Evolutionary conservation across 2,329 filamentous ascomycete genomes (phyloP), one percentile per base, ranked within the genome.

Genomic region (Epichloe scottii): DNA sequence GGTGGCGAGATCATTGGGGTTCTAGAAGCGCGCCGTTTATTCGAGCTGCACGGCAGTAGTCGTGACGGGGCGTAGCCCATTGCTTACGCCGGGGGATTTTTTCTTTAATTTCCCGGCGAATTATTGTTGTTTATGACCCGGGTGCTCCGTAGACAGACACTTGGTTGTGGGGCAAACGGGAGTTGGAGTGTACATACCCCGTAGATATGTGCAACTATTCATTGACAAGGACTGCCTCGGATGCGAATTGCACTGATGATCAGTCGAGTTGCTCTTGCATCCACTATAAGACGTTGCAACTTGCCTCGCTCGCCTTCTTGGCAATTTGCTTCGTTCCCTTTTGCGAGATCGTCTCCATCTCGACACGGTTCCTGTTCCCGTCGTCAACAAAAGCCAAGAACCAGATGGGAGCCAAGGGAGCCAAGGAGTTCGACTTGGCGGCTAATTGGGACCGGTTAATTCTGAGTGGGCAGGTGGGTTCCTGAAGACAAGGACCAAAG

Each of bases 1-100:
- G 59, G 53, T 17, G 64, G 60, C 5, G 54, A 56, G 42, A 59
- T 65, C 19, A 50, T 57, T 26, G 54, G 56, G 38, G 43, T 56
- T 8, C 3, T 58, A 10, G 57, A 59, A 40, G 57, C 51, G 12
- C 19, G 51, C 11, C 44, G 38, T 26, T 15, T 54, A n/a, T 30
- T 55, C n/a, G 51, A 46, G 44, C 44, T 4, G n/a, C 51, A 47
- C 43, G 21, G 19, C 33, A 44, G 41, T 30, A 34, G 44, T n/a
- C 35, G 17, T 23, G 23, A 33, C 12, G 42, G 5, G 1, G 26
- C 42, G n/a, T 44, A n/a, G 4, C n/a, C 5, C 6, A n/a, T 0
- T 19, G n/a, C 14, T 10, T 12, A 44, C 17, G 21, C 2, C 26
- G 21, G 2, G n/a, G 19, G 8, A 3, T 14, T n/a, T 12, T n/a